Base-by-base conservation (phyloP, 2,329 filamentous ascomycete genomes). In the Ophiostoma piceae region DNA sequence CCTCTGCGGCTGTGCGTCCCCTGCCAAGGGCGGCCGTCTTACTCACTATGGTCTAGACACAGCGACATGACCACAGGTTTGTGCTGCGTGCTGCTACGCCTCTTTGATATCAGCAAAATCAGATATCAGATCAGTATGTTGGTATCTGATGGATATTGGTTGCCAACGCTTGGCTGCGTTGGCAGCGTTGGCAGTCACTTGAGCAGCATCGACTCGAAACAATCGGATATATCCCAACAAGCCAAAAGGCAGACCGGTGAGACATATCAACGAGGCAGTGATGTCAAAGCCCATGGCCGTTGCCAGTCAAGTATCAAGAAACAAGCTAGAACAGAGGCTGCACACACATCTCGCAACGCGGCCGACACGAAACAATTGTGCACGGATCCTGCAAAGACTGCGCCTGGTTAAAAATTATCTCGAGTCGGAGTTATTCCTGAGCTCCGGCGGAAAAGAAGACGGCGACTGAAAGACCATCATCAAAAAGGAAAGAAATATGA, bases 301-400 rank as follows among this genome's bases (percentile, higher is more conserved):
- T 22, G 47, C 19, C 19, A 57, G 51, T 14, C 51, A 57, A 57
- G 51, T 19, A 16, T 32, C 26, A 32, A 16, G 57, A 62, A 62
- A 62, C 57, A 62, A 19, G 35, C 62, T 22, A 65, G 19, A 39
- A 39, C 62, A 39, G 32, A 65, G 19, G 14, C 39, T 41, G 39
- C 39, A 41, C 3, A 39, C 37, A 39, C 37, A 32, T 32, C 60
- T 64, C 51, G 51, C 51, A 26, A 57, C 51, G 16, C 16, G 29
- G 32, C 32, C 16, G 29, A 64, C 29, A 37, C 60, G 60, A 65
- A 65, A 65, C 62, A 65, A 39, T 22, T 22, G 62, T 22, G 62
- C 62, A 39, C 35, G 62, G 62, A n/a, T 65, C 35, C 62, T 22
- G n/a, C n/a, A 22, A 12, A 57, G 51, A 57, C 51, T 57, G 19